Percentiles rank a stretch among this genome's conserved stretches.
phyloP scores from a whole-genome alignment of 805 yeast species.

The Saturnispora serradocipensis region DNA sequence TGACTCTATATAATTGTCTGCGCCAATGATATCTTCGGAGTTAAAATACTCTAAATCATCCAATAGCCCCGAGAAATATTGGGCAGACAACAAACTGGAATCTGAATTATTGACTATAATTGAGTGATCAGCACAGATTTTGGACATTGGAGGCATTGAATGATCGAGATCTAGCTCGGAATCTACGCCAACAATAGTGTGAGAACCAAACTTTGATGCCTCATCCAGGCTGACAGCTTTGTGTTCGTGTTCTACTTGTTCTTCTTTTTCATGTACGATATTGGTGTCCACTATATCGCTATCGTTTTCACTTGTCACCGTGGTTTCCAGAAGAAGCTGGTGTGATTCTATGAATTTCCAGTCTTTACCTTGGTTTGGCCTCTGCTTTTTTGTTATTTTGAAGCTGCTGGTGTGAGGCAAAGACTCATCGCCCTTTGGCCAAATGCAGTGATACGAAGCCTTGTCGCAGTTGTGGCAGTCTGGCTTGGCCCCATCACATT shows the following conservation, averaged over 20 bases:
- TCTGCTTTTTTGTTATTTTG: conserved; percentile 12
- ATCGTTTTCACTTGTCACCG: not conserved
- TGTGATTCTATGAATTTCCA: not conserved
- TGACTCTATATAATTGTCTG: not conserved
- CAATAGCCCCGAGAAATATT: not conserved
- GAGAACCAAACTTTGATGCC: not conserved
- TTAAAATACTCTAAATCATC: conserved; percentile 3
- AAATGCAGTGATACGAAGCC: conserved; percentile 11
- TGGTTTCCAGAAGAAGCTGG: not conserved
- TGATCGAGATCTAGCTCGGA: not conserved
- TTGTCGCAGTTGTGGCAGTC: conserved; percentile 14
- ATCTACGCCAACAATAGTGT: not conserved
- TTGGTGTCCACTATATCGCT: not conserved
- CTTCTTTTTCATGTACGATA: not conserved
- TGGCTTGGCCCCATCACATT: conserved; percentile 20
- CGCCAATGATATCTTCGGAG: not conserved
- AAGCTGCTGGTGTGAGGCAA: conserved; percentile 15
- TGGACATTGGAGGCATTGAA: not conserved
- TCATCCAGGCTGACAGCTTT: not conserved
- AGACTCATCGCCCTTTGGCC: conserved; percentile 15
- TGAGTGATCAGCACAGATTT: not conserved
- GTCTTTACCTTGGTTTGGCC: not conserved
- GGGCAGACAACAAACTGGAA: not conserved
- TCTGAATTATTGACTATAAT: not conserved
- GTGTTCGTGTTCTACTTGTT: not conserved